Conservation (phyloP, 2,329 filamentous ascomycete genomes). For the Aspergillus piperis region DNA sequence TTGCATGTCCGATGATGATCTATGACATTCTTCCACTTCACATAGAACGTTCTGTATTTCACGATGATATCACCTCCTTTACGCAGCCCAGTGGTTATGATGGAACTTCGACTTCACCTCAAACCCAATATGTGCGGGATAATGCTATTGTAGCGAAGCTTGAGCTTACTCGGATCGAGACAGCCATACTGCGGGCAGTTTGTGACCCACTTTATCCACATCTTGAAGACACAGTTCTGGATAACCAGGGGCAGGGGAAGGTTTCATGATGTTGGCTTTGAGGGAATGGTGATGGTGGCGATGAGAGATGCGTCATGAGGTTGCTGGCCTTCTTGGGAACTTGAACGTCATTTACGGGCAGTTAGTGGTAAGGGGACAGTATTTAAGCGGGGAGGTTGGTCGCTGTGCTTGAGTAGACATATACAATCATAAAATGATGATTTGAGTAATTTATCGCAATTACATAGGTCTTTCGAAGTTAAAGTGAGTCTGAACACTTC, state of each 20-base stretch:
- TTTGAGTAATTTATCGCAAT: too few relatives aligned
- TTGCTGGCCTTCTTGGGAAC: background rate
- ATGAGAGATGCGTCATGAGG: background rate
- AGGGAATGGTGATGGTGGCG: background rate
- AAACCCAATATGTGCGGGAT: background rate
- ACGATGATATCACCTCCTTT: background rate
- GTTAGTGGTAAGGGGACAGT: background rate
- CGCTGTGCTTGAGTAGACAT: too few relatives aligned
- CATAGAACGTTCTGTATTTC: background rate
- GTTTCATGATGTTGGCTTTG: background rate
- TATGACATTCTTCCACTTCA: too few relatives aligned
- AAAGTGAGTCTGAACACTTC: too few relatives aligned
- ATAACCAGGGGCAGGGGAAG: background rate
- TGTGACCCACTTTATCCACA: background rate
- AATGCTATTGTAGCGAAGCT: background rate
- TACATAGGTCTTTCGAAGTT: too few relatives aligned
- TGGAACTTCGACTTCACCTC: background rate
- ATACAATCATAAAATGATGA: too few relatives aligned
- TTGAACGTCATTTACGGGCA: background rate
- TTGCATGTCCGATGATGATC: too few relatives aligned
- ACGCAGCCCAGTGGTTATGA: background rate
- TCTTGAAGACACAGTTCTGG: background rate
- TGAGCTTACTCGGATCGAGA: background rate
- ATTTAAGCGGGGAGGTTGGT: background rate
- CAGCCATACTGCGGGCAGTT: too few relatives aligned